phyloP scores from a whole-genome alignment of 305 asterid species.

The Plantago lanceolata region DNA sequence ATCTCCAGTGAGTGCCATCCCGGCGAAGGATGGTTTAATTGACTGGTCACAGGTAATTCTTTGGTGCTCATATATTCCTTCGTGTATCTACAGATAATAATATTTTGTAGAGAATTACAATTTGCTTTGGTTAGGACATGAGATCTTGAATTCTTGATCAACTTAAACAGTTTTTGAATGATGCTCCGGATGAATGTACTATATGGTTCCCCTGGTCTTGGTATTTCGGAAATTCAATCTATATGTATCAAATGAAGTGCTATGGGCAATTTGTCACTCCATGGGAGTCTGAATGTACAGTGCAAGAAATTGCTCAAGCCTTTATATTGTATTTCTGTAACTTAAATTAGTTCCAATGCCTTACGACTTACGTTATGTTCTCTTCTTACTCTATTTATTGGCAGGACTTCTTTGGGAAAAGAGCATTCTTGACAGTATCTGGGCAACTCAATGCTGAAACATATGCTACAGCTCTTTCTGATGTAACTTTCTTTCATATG shows the following conservation, averaged over 20 bases:
- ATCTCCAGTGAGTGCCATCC: constrained; percentile 73
- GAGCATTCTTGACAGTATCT: constrained; percentile 91
- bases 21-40: constrained; percentile 69
- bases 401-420: constrained; percentile 97
- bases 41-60: constrained; percentile 92
- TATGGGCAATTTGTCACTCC: constrained; percentile 6
- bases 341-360: constrained; percentile 8
- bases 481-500: constrained; percentile 46
- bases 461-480: constrained; percentile 93
- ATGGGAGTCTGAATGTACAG: neutral
- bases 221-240: neutral
- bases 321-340: constrained; percentile 21
- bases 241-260: neutral
- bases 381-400: constrained; percentile 24
- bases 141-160: too few species aligned
- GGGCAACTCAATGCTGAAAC: constrained; percentile 99
- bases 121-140: too few species aligned
- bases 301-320: constrained; percentile 13
- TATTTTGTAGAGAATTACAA: too few species aligned
- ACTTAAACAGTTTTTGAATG: too few species aligned
- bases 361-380: neutral
- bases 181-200: neutral
- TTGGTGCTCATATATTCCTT: constrained; percentile 5
- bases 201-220: neutral
- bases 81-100: too few species aligned